These are phyloP conservation scores for Nemophila menziesii DNA, from an alignment of 257 asterid species.

Conservation along the genomic window DNA sequence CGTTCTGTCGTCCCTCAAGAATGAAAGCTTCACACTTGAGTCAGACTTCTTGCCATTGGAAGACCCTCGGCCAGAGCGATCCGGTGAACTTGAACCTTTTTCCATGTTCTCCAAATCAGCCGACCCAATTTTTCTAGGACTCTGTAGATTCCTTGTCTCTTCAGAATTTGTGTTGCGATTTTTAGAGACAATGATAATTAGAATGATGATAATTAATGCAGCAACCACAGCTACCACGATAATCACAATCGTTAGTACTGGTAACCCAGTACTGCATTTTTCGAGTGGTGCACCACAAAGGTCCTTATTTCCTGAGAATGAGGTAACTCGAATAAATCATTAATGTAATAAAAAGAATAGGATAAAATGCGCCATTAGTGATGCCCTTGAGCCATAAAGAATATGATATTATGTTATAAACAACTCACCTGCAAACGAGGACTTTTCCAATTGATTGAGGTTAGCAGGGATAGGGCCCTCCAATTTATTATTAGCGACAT, in stretches of 20 bases:
- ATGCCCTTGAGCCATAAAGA: no score
- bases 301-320: slow-evolving; percentile 52
- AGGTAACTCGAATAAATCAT: no score
- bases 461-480: slow-evolving; percentile 48
- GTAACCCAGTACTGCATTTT: slow-evolving; percentile 25
- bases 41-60: slow-evolving; percentile 20
- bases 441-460: slow-evolving; percentile 22
- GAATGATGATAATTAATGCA: slow-evolving; percentile 29
- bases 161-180: slow-evolving; percentile 18
- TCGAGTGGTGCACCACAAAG: slow-evolving; percentile 67
- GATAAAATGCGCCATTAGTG: no score
- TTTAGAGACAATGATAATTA: slow-evolving; percentile 36
- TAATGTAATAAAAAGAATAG: neutral
- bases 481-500: slow-evolving; percentile 42
- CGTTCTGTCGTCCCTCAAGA: slow-evolving; percentile 38
- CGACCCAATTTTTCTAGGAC: slow-evolving; percentile 1
- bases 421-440: slow-evolving; percentile 39
- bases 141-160: neutral
- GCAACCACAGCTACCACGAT: slow-evolving; percentile 23
- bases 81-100: slow-evolving; percentile 32
- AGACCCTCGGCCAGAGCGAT: neutral
- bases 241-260: slow-evolving; percentile 22
- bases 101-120: slow-evolving; percentile 39
- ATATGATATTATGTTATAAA: neutral
- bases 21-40: slow-evolving; percentile 40